phyloP scores from a whole-genome alignment of 495 filamentous ascomycete species.

The Aspergillus wentii region DNA sequence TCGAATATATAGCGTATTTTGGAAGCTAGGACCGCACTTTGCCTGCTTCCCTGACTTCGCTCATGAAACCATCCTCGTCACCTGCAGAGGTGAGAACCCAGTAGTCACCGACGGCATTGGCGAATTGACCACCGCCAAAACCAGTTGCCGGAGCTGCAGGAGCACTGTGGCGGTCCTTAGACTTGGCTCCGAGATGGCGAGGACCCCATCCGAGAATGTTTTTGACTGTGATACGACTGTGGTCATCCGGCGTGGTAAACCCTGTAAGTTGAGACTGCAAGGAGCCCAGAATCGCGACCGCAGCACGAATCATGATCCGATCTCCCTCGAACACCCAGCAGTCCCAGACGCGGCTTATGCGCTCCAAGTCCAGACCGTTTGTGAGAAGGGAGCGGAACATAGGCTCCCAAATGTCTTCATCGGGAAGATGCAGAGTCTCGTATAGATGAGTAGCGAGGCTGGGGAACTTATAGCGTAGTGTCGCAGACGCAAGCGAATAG shows the following conservation, averaged over 20 bases:
- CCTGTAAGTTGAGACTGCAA: conserved; percentile 62
- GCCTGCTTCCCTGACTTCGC: conserved; percentile 60
- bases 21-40: conserved; percentile 44
- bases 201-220: conserved; percentile 51
- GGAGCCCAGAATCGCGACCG: conserved; percentile 62
- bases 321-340: conserved; percentile 95
- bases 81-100: conserved; percentile 43
- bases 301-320: conserved; percentile 69
- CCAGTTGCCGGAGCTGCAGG: conserved; percentile 29
- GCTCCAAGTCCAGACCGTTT: conserved; percentile 61
- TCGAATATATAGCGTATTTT: background rate
- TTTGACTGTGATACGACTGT: conserved; percentile 28
- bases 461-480: conserved; percentile 67
- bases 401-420: conserved; percentile 49
- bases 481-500: conserved; percentile 66
- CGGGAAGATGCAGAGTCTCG: conserved; percentile 36
- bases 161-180: conserved; percentile 37
- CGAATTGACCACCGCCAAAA: conserved; percentile 36
- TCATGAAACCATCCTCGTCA: conserved; percentile 66
- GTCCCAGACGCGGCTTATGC: conserved; percentile 80
- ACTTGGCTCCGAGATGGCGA: conserved; percentile 29
- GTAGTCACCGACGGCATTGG: conserved; percentile 36
- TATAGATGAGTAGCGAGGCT: conserved; percentile 65
- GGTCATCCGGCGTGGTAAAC: conserved; percentile 39
- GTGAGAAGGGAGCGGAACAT: conserved; percentile 57